Conservation (phyloP, 208 protist species). For the Leishmania tropica region DNA sequence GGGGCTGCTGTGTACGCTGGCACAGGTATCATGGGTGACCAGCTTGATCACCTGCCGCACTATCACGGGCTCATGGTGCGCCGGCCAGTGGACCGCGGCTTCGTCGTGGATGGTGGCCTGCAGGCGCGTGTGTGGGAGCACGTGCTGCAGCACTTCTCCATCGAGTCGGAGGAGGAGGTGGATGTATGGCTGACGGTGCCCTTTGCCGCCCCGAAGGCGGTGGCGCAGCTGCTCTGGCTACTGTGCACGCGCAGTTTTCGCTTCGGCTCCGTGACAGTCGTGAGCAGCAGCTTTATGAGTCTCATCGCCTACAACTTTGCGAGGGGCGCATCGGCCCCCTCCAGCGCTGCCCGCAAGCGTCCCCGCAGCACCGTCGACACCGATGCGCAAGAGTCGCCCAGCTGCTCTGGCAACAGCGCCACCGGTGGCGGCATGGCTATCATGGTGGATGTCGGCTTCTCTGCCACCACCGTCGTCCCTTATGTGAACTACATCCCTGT, state of each 20-base stretch:
- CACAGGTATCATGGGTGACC: conserved; percentile 70
- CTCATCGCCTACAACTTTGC: conserved; percentile 44
- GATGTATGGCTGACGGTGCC: conserved; percentile 78
- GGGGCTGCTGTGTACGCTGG: conserved; percentile 65
- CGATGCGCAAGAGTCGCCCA: neutral
- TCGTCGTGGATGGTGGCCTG: conserved; percentile 69
- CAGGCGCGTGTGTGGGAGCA: conserved; percentile 82
- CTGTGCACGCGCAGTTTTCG: conserved; percentile 63
- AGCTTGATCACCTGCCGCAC: conserved; percentile 66
- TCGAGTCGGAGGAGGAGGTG: conserved; percentile 59
- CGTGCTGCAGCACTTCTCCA: conserved; percentile 67
- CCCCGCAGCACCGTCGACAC: neutral
- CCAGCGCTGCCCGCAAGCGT: conserved; percentile 14
- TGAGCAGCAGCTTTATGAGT: conserved; percentile 62
- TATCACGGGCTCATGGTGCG: conserved; percentile 83
- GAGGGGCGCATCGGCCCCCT: neutral
- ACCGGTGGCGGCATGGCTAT: conserved; percentile 20
- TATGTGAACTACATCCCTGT: conserved; percentile 77
- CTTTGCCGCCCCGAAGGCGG: conserved; percentile 59
- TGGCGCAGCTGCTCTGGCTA: conserved; percentile 49
- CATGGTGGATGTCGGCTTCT: conserved; percentile 83
- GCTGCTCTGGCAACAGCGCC: neutral
- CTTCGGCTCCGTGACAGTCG: conserved; percentile 72
- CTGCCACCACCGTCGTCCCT: conserved; percentile 66
- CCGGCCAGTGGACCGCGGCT: conserved; percentile 77